A percentile compares a stretch with the other conserved stretches of the same genome.
Evolutionary conservation across 805 yeast genomes (phyloP).

Genomic region (Geotrichum ghanense): DNA sequence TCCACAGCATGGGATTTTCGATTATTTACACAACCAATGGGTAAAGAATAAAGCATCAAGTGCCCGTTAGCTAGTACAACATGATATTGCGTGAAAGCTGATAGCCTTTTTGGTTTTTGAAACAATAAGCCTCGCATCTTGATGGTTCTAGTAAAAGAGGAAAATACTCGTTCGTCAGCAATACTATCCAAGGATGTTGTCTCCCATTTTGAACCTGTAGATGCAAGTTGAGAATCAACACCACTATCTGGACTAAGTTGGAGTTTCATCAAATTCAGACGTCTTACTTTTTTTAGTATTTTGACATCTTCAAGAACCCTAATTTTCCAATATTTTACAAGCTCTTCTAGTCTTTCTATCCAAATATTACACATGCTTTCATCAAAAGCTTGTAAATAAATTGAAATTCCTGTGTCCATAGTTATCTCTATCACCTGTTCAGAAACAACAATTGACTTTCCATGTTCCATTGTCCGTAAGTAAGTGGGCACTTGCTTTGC

Average conservation of each 20-base stretch:
- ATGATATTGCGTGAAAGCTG: slow-evolving; percentile 49
- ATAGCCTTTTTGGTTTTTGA: slow-evolving; percentile 57
- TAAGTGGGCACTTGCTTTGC: slow-evolving; percentile 13
- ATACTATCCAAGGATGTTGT: slow-evolving; percentile 26
- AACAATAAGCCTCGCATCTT: slow-evolving; percentile 56
- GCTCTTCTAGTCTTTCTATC: slow-evolving; percentile 39
- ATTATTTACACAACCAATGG: slow-evolving; percentile 38
- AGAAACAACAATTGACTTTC: slow-evolving; percentile 13
- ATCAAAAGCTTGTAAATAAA: slow-evolving; percentile 48
- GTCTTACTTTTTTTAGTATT: slow-evolving; percentile 29
- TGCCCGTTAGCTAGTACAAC: slow-evolving; percentile 64
- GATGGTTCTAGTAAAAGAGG: slow-evolving; percentile 49
- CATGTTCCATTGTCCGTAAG: slow-evolving; percentile 17
- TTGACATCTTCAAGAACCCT: slow-evolving; percentile 32
- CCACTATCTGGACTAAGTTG: slow-evolving; percentile 37
- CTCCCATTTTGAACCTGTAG: slow-evolving; percentile 41
- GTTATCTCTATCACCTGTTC: slow-evolving; percentile 45
- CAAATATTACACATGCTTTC: slow-evolving; percentile 45
- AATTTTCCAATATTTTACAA: slow-evolving; percentile 49
- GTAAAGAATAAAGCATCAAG: slow-evolving; percentile 44
- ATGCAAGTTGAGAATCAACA: slow-evolving; percentile 43
- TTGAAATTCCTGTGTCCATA: slow-evolving; percentile 33
- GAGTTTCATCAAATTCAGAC: slow-evolving; percentile 35
- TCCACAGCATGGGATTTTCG: slow-evolving; percentile 48
- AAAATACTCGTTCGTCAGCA: neutral